Percentiles rank a stretch among this genome's conserved stretches.
Evolutionary conservation across 2,329 filamentous ascomycete species (phyloP).

Genomic region (Ophiostoma ips): DNA sequence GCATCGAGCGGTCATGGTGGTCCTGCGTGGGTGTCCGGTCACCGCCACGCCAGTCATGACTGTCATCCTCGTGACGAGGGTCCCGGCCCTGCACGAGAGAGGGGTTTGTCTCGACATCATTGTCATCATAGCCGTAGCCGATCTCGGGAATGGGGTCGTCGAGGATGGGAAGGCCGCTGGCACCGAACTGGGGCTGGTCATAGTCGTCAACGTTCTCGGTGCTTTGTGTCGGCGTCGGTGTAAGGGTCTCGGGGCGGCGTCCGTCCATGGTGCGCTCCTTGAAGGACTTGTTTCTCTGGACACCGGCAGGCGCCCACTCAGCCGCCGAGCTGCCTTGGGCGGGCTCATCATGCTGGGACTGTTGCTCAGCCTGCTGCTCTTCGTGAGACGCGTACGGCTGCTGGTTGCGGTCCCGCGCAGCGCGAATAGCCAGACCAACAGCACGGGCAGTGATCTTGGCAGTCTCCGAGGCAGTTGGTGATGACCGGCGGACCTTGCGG

Average conservation of each 20-base stretch:
- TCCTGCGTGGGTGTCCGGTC: conserved; percentile 23
- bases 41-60: conserved; percentile 18
- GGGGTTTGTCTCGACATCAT: conserved; percentile 64
- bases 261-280: conserved; percentile 47
- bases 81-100: conserved; percentile 62
- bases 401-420: conserved; percentile 31
- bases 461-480: conserved; percentile 42
- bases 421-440: conserved; percentile 38
- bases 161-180: conserved; percentile 55
- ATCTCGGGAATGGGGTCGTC: conserved; percentile 65
- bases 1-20: conserved; percentile 20
- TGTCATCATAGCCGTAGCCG: conserved; percentile 49
- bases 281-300: conserved; percentile 49
- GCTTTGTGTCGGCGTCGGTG: conserved; percentile 39
- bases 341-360: neutral
- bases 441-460: conserved; percentile 41
- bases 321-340: neutral
- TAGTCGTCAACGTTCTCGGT: conserved; percentile 41
- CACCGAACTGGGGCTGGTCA: conserved; percentile 43
- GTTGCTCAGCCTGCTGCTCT: conserved; percentile 12
- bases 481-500: conserved; percentile 37
- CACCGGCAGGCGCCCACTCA: conserved; percentile 34
- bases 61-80: conserved; percentile 29
- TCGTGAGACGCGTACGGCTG: conserved; percentile 19
- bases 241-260: conserved; percentile 32